Evolutionary conservation across 768 basidiomycete genomes (phyloP).

Genomic region (Macrolepiota dolichaula): DNA sequence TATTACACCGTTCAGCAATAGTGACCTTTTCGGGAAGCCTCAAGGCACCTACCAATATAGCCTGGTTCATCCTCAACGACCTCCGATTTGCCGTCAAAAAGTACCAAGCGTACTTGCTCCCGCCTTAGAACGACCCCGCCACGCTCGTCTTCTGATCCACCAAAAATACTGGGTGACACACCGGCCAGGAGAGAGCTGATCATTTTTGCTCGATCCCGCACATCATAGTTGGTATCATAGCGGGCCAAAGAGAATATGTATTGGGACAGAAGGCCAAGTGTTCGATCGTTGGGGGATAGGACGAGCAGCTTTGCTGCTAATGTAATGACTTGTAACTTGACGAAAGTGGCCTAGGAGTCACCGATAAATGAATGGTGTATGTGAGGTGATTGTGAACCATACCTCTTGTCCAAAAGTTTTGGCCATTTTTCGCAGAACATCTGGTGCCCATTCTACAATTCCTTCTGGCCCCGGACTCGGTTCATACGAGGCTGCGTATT

Average conservation of each 20-base stretch:
- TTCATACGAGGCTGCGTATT: conserved; percentile 57
- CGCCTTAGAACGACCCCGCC: conserved; percentile 76
- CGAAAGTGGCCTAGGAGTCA: conserved; percentile 45
- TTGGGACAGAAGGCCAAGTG: conserved; percentile 50
- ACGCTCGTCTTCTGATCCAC: conserved; percentile 33
- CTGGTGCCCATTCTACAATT: conserved; percentile 80
- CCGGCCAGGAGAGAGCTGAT: conserved; percentile 57
- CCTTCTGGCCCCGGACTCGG: conserved; percentile 42
- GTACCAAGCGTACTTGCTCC: conserved; percentile 77
- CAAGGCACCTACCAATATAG: conserved; percentile 25
- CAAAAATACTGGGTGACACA: conserved; percentile 1
- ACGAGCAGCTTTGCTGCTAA: conserved; percentile 85
- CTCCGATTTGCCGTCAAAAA: conserved; percentile 73
- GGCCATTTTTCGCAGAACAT: conserved; percentile 77
- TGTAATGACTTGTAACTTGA: conserved; percentile 82
- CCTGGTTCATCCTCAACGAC: conserved; percentile 36
- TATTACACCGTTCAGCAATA: conserved; percentile 5
- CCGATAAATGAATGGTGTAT: background rate
- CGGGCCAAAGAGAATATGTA: conserved; percentile 83
- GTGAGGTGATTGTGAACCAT: conserved; percentile 12
- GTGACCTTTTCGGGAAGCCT: background rate
- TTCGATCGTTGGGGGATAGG: conserved; percentile 51
- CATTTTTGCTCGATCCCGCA: conserved; percentile 87
- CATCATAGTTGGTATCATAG: conserved; percentile 87
- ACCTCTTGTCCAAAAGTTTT: conserved; percentile 77